Evolutionary conservation across 768 basidiomycete genomes (phyloP).

Genomic region (Paxillus rubicundulus): DNA sequence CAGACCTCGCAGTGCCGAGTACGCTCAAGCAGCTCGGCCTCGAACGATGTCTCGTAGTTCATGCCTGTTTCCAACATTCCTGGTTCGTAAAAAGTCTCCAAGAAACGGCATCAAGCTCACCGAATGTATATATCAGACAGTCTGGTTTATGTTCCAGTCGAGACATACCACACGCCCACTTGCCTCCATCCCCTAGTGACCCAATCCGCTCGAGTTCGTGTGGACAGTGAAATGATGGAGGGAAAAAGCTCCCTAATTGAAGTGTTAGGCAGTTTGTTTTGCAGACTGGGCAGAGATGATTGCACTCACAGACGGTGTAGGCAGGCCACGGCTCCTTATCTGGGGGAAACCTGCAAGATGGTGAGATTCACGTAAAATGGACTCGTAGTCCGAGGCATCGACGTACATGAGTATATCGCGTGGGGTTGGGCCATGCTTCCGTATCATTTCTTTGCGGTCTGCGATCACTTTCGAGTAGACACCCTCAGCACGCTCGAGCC

Average conservation of each 20-base stretch:
- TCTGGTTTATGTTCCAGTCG: slow-evolving; percentile 50
- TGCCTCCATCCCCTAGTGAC: slow-evolving; percentile 64
- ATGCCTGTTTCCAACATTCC: slow-evolving; percentile 33
- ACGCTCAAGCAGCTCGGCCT: slow-evolving; percentile 51
- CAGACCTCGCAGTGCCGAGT: slow-evolving; percentile 52
- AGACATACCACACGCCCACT: slow-evolving; percentile 67
- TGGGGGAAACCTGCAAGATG: slow-evolving; percentile 47
- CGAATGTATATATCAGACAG: slow-evolving; percentile 63
- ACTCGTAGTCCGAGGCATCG: background rate
- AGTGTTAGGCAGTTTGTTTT: slow-evolving; percentile 1
- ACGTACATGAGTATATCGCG: slow-evolving; percentile 43
- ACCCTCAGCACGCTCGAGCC: slow-evolving; percentile 41
- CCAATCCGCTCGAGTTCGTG: slow-evolving; percentile 43
- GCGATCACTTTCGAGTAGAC: slow-evolving; percentile 45
- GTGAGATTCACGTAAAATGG: slow-evolving; percentile 4
- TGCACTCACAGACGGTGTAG: slow-evolving; percentile 53
- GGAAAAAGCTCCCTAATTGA: slow-evolving; percentile 45
- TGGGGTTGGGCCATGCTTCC: slow-evolving; percentile 51
- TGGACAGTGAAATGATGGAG: slow-evolving; percentile 43
- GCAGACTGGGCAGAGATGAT: background rate
- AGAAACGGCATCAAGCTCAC: slow-evolving; percentile 27
- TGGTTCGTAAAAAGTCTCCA: background rate
- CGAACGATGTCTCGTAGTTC: slow-evolving; percentile 64
- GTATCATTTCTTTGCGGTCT: slow-evolving; percentile 47
- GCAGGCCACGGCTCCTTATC: slow-evolving; percentile 52